Percentiles rank a stretch among this genome's conserved stretches.
Conservation (phyloP, 139 green algal genomes). For the Volvox africanus region DNA sequence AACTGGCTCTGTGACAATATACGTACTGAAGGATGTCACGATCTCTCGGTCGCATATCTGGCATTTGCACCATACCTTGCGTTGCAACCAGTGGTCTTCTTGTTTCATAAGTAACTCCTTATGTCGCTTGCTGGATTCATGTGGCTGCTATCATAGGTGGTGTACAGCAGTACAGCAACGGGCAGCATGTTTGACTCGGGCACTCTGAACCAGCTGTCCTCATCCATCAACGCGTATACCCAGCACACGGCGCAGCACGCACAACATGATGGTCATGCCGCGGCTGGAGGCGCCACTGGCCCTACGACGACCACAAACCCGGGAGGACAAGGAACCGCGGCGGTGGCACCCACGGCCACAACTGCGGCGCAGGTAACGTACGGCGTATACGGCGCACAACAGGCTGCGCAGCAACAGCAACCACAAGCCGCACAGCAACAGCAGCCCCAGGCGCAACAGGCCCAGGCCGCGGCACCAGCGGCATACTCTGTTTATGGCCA, state of each 20-base stretch:
- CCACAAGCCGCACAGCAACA: neutral
- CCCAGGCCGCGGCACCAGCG: neutral
- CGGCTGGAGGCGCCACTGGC: neutral
- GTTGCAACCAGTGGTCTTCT: too few species aligned
- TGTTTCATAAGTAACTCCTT: too few species aligned
- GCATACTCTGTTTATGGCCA: slow-evolving; percentile 37
- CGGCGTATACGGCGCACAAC: slow-evolving; percentile 24
- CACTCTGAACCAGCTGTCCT: slow-evolving; percentile 25
- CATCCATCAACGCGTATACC: slow-evolving; percentile 10
- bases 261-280: neutral
- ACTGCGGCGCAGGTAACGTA: neutral
- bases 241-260: slow-evolving; percentile 11
- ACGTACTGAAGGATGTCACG: too few species aligned
- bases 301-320: neutral
- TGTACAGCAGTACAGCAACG: neutral
- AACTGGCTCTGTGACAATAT: too few species aligned
- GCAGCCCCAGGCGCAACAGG: neutral
- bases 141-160: neutral
- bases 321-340: neutral
- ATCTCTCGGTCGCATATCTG: too few species aligned
- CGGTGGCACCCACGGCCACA: neutral
- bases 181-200: neutral
- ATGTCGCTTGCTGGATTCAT: too few species aligned
- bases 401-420: neutral
- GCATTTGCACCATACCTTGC: too few species aligned